Evolutionary conservation across 352 stramenopile genomes (phyloP), one percentile per base, ranked within the genome.

Genomic region (Aphanomyces euteiches): DNA sequence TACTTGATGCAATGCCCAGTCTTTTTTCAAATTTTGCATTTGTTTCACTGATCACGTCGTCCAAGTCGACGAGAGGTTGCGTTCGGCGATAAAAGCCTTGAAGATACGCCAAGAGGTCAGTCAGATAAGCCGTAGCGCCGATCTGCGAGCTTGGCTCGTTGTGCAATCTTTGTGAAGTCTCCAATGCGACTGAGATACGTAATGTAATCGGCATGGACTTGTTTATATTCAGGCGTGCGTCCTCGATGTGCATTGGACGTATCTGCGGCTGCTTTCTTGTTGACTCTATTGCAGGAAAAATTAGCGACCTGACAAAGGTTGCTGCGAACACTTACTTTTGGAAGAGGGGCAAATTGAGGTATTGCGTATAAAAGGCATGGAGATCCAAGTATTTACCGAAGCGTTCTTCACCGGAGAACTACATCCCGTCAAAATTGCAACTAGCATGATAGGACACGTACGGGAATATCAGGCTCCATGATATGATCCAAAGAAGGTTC

Each of bases 351-450:
- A 89, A 77, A 69, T 96, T 95, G 58, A 95, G 61, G 58, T 87
- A 96, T 17, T 81, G 78, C 65, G 76, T 67, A 77, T 95, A 92
- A 66, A 93, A 88, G 73, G 88, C 79, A 68, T 95, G 86, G 40
- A 96, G 64, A 72, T 96, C 90, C n/a, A 96, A 81, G 70, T 96
- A 96, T 68, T 94, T 93, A 66, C 90, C 90, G 45, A 91, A 92
- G 34, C 81, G 84, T 73, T 96, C 90, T 85, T 96, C 88, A 15
- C 90, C 90, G 3, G 85, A 93, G 65, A 96, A 96, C 77, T 92
- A 58, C 7, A 72, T 4, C 15, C 38, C 64, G 50, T 58, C 19
- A 74, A 21, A 59, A 64, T 43, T 3, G 3, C 69, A 12, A 67
- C 15, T 6, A 66, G 45, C 15, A 66, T 56, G 15, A 41, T 63